Evolutionary conservation across 1,139 yeast species (phyloP), one percentile per base, ranked within the genome.

Genomic region (Candida dubliniensis): DNA sequence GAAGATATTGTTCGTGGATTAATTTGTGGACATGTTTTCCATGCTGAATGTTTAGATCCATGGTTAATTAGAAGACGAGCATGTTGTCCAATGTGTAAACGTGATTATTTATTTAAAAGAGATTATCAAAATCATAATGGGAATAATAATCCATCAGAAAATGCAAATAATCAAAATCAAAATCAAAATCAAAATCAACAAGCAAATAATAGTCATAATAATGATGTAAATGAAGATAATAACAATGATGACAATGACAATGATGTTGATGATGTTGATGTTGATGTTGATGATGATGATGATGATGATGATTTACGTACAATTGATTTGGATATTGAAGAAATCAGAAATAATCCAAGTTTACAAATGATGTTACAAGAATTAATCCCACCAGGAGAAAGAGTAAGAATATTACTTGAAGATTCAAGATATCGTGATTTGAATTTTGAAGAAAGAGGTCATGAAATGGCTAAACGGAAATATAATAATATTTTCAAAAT

Each of bases 11-110:
- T 87, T 0, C 76, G 95, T 44, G 88, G 89, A 0, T 70, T 87
- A 40, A 68, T 86, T 9, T 88, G 96, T 65, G 93, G 93, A 2
- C 96, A 88, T 63, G 89, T 85, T 2, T 88, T 83, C 74, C 96
- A 88, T 59, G 74, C 84, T 9, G 82, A 76, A 24, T 88, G 96
- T 63, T 71, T 88, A 41, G 95, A 86, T 54, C 93, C 93, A 1
- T 87, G 96, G 96, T 67, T 88, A 40, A 82, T 82, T 3, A 77
- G 78, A 47, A 71, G 93, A 51, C 74, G 87, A 44, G 93, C 93
- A 1, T 84, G 89, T 57, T 88, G 96, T 59, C 96, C 96, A 8
- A 80, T 84, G 72, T 88, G 96, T 64, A 86, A 87, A 58, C 69
- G 88, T 34, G 95, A 87, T 57, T 81, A 81, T 52, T 79, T 76